Evolutionary conservation across 441 rosid genomes (phyloP).

Genomic region (Jatropha multifida): DNA sequence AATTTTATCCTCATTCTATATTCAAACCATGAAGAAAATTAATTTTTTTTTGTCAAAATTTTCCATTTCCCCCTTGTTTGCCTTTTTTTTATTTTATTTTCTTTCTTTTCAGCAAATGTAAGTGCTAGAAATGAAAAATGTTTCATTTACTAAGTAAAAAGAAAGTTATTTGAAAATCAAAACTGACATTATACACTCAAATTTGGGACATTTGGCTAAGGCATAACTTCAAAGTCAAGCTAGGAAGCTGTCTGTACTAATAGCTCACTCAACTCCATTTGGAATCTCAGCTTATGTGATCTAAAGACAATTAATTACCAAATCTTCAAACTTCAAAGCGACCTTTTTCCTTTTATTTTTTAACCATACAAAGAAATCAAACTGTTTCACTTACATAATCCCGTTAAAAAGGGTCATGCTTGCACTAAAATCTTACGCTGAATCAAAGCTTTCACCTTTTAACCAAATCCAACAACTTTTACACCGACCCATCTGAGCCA

Average conservation of each 20-base stretch:
- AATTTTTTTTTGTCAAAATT: too few species aligned
- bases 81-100: too few species aligned
- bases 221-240: slow-evolving; percentile 26
- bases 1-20: too few species aligned
- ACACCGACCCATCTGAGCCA: slow-evolving; percentile 18
- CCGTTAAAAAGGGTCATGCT: background rate
- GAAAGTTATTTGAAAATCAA: too few species aligned
- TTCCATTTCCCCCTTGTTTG: too few species aligned
- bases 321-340: background rate
- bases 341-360: background rate
- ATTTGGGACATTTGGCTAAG: slow-evolving; percentile 17
- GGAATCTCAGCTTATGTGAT: slow-evolving; percentile 8
- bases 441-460: background rate
- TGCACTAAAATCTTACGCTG: background rate
- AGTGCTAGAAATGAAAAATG: too few species aligned
- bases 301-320: background rate
- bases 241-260: background rate
- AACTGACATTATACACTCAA: too few species aligned
- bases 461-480: slow-evolving; percentile 22
- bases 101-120: too few species aligned
- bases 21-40: too few species aligned
- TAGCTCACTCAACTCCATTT: background rate
- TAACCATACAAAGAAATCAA: background rate
- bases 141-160: too few species aligned
- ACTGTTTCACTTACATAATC: slow-evolving; percentile 6